phyloP scores from a whole-genome alignment of 192 early-diverging fungal species.

The Gamsiella multidivaricata region DNA sequence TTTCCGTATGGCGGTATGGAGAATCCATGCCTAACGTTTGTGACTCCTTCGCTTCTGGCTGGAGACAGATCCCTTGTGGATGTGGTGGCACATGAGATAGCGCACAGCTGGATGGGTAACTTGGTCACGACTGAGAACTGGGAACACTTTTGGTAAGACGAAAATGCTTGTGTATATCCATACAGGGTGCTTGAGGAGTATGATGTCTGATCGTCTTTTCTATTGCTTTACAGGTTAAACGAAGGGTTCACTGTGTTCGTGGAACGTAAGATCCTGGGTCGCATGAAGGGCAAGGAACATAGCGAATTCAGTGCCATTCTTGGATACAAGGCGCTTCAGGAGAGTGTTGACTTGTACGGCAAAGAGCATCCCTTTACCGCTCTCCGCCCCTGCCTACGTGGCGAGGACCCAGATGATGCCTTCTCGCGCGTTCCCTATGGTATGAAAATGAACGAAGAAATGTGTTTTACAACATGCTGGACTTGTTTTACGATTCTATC shows the following conservation, averaged over 20 bases:
- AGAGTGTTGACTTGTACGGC: conserved; percentile 77
- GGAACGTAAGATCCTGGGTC: conserved; percentile 89
- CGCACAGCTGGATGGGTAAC: conserved; percentile 92
- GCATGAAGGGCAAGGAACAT: conserved; percentile 80
- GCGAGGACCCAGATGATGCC: conserved; percentile 85
- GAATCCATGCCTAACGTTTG: conserved; percentile 98
- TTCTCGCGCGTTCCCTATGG: conserved; percentile 88
- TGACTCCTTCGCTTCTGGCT: conserved; percentile 94
- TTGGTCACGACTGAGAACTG: conserved; percentile 85
- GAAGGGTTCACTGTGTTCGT: conserved; percentile 96
- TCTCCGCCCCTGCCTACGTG: conserved; percentile 76
- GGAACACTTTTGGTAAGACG: conserved; percentile 60
- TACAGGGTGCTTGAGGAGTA: background rate
- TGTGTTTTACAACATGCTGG: background rate
- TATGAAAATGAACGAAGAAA: no score
- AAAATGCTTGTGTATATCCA: no score
- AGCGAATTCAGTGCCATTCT: conserved; percentile 91
- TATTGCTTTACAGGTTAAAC: conserved; percentile 81
- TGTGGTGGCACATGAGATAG: conserved; percentile 96
- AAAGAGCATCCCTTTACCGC: conserved; percentile 72
- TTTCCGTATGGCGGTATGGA: conserved; percentile 92
- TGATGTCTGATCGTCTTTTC: background rate
- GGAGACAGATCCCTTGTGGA: conserved; percentile 94
- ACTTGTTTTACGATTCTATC: background rate
- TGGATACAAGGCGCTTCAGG: conserved; percentile 78